Percentiles rank a stretch among this genome's conserved stretches.
These are phyloP conservation scores for Cladobotryum mycophilum DNA, from an alignment of 2,329 filamentous ascomycete genomes.

Conservation along the genomic window DNA sequence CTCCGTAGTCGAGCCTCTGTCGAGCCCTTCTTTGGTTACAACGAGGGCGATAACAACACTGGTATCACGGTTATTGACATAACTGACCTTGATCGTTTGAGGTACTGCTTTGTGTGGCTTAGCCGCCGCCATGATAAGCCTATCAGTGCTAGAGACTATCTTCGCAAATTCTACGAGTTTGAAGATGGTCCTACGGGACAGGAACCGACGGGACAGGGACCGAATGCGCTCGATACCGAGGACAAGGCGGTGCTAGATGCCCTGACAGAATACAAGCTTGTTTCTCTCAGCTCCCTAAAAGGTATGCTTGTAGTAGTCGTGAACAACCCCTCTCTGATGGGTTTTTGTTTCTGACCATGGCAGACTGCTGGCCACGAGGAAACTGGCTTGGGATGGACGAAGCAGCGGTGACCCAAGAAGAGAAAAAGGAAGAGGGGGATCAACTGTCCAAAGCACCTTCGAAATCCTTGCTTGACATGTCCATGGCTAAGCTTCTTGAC, in stretches of 20 bases:
- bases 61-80: slow-evolving; percentile 4
- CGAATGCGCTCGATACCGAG: too few species aligned
- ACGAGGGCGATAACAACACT: not conserved
- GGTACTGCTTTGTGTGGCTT: slow-evolving; percentile 1
- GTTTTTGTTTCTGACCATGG: not conserved
- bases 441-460: not conserved
- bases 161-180: not conserved
- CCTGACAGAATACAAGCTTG: not conserved
- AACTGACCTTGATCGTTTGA: slow-evolving; percentile 3
- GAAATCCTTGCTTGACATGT: slow-evolving; percentile 1
- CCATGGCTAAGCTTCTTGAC: not conserved
- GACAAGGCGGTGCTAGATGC: not conserved
- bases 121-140: not conserved
- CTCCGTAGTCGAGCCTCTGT: not conserved
- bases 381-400: not conserved
- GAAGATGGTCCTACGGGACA: not conserved
- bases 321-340: not conserved
- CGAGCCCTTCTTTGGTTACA: not conserved
- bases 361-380: not conserved
- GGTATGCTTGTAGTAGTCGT: not conserved
- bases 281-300: not conserved
- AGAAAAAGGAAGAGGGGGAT: not conserved
- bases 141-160: not conserved
- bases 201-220: too few species aligned
- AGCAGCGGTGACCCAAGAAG: not conserved